Conservation (phyloP, 768 basidiomycete genomes). For the Russula sp. region DNA sequence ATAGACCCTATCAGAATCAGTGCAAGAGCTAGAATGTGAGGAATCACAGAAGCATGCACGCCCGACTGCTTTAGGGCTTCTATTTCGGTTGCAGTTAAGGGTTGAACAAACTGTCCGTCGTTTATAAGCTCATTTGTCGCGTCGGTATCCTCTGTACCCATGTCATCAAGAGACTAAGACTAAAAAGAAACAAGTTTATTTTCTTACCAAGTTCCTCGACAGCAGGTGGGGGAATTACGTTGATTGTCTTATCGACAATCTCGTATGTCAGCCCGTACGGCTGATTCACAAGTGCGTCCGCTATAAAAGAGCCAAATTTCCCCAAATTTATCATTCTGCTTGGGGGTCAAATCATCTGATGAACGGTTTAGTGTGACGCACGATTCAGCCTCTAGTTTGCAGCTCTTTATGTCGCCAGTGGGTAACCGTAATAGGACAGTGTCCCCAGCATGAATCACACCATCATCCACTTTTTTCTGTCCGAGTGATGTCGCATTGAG, state of each 20-base stretch:
- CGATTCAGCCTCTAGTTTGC: constrained; percentile 53
- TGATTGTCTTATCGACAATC: constrained; percentile 66
- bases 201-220: constrained; percentile 76
- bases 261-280: constrained; percentile 90
- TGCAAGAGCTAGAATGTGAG: neutral
- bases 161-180: constrained; percentile 1
- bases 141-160: constrained; percentile 78
- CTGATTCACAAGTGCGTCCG: constrained; percentile 71
- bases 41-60: constrained; percentile 62
- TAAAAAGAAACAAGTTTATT: neutral
- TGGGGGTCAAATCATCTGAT: neutral
- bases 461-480: neutral
- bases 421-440: constrained; percentile 77
- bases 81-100: constrained; percentile 80
- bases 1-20: constrained; percentile 8
- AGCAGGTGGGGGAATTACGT: constrained; percentile 51
- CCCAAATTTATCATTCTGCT: constrained; percentile 68
- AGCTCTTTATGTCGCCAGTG: constrained; percentile 68
- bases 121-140: constrained; percentile 96
- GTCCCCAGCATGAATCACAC: constrained; percentile 56
- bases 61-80: constrained; percentile 77
- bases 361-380: neutral
- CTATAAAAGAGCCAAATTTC: constrained; percentile 78
- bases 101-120: constrained; percentile 79
- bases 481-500: neutral